phyloP scores from a whole-genome alignment of 2,329 filamentous ascomycete genomes.

The Phyllosticta citrichinensis region DNA sequence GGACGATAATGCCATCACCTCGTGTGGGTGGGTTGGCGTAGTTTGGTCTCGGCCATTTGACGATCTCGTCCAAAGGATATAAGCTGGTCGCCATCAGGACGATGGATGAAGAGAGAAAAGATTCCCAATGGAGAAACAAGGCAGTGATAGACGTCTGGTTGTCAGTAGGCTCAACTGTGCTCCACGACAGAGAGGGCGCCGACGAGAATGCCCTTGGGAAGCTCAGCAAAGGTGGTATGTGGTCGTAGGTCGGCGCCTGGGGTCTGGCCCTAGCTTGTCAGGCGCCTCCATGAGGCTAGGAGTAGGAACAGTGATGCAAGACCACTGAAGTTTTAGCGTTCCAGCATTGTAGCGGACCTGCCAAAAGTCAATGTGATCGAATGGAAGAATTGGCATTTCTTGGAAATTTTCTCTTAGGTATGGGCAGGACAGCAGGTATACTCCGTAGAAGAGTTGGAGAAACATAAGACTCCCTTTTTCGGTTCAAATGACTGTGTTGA shows the following conservation, averaged over 20 bases:
- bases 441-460: background rate
- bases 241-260: background rate
- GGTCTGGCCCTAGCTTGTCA: background rate
- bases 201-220: background rate
- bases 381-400: background rate
- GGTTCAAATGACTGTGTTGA: background rate
- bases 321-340: background rate
- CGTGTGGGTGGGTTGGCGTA: constrained; percentile 32
- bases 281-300: background rate
- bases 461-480: background rate
- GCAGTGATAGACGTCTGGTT: background rate
- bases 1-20: constrained; percentile 29
- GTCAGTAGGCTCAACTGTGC: background rate
- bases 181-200: background rate
- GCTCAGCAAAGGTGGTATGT: background rate
- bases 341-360: background rate
- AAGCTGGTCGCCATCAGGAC: background rate
- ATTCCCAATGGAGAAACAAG: background rate
- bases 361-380: background rate
- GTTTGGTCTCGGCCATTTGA: constrained; percentile 31
- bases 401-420: background rate
- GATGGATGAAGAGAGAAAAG: background rate
- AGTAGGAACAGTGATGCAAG: background rate
- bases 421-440: background rate
- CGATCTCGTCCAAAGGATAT: background rate